Conservation (phyloP, 1,139 yeast genomes). For the Maudiozyma humilis region DNA sequence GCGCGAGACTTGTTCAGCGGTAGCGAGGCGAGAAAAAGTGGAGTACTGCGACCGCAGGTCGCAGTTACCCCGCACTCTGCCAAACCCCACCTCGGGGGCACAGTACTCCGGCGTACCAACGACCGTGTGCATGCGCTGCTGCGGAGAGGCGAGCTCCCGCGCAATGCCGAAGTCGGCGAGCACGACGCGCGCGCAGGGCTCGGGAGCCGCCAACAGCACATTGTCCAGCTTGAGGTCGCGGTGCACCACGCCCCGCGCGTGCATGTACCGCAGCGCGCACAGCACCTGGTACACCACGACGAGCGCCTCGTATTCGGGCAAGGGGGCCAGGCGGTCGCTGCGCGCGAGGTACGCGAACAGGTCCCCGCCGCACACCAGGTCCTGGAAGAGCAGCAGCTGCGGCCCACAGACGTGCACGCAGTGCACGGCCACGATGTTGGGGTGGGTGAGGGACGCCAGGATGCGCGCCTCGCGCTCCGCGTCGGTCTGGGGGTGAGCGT, state of each 20-base stretch:
- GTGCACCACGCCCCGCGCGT: constrained; percentile 43
- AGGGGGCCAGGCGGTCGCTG: constrained; percentile 34
- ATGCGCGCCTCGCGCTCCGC: constrained; percentile 39
- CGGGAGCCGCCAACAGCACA: constrained; percentile 44
- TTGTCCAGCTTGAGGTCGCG: constrained; percentile 54
- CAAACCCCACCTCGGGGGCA: constrained; percentile 56
- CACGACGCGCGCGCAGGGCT: constrained; percentile 43
- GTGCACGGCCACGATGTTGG: constrained; percentile 39
- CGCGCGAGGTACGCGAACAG: constrained; percentile 50
- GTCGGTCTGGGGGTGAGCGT: no score
- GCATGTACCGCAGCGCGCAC: constrained; percentile 47
- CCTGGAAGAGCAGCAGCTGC: constrained; percentile 44
- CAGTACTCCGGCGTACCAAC: constrained; percentile 64
- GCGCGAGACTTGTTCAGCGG: constrained; percentile 17
- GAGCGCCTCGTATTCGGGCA: constrained; percentile 48
- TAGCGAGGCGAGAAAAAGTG: constrained; percentile 25
- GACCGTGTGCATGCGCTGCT: constrained; percentile 42
- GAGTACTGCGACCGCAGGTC: constrained; percentile 11
- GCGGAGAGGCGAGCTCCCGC: constrained; percentile 34
- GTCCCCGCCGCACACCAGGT: constrained; percentile 55
- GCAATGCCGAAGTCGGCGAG: constrained; percentile 67
- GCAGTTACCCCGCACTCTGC: not conserved
- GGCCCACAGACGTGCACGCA: constrained; percentile 36
- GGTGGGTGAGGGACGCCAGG: constrained; percentile 36
- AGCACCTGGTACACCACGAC: constrained; percentile 50